Evolutionary conservation across 1,284 basidiomycete genomes (phyloP).

Genomic region (Chalciporus sp.): DNA sequence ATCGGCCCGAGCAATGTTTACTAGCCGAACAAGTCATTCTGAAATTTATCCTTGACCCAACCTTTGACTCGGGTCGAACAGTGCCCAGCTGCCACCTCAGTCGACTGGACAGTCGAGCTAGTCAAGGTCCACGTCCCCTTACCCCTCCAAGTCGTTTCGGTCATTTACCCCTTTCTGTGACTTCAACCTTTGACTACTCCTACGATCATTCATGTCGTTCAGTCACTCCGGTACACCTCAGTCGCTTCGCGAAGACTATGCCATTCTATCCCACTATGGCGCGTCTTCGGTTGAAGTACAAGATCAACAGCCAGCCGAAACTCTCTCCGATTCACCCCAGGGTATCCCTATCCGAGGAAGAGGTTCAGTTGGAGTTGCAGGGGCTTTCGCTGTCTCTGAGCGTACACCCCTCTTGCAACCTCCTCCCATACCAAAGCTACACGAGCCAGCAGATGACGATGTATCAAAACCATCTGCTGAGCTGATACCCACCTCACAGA

Average conservation of each 20-base stretch:
- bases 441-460: slow-evolving; percentile 13
- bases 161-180: background rate
- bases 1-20: background rate
- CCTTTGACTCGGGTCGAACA: background rate
- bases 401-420: slow-evolving; percentile 39
- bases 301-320: slow-evolving; percentile 8
- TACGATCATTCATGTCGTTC: slow-evolving; percentile 19
- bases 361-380: background rate
- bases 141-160: background rate
- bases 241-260: slow-evolving; percentile 49
- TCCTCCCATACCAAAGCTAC: slow-evolving; percentile 13
- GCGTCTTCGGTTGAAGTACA: slow-evolving; percentile 10
- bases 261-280: slow-evolving; percentile 46
- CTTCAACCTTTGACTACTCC: background rate
- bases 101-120: background rate
- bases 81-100: background rate
- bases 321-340: slow-evolving; percentile 4
- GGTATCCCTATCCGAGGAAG: slow-evolving; percentile 24
- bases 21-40: background rate
- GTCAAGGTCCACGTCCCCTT: background rate
- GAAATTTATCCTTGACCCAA: background rate
- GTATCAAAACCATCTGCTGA: slow-evolving; percentile 30
- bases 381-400: slow-evolving; percentile 18
- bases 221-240: slow-evolving; percentile 18
- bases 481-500: slow-evolving; percentile 42